phyloP scores from a whole-genome alignment of 179 eudicot genomes.

The Carnegiea gigantea region DNA sequence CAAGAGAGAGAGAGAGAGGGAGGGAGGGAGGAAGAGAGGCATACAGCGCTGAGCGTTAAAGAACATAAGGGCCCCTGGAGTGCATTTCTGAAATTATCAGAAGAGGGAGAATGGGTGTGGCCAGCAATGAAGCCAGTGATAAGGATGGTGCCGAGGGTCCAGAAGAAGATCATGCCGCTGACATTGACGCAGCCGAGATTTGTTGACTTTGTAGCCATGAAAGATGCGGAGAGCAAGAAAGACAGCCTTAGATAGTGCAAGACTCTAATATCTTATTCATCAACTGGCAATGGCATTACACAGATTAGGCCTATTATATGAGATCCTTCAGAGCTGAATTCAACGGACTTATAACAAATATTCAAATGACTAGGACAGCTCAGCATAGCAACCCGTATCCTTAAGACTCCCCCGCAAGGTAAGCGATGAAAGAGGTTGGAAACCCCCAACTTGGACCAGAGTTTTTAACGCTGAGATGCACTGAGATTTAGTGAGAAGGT shows the following conservation, averaged over 20 bases:
- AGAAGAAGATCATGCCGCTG: slow-evolving; percentile 62
- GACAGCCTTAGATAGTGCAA: background rate
- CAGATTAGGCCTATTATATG: background rate
- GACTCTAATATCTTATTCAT: background rate
- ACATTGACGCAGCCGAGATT: slow-evolving; percentile 80
- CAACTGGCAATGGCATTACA: background rate
- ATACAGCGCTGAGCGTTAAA: slow-evolving; percentile 91
- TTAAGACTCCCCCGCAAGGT: background rate
- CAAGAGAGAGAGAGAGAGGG: background rate
- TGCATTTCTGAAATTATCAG: slow-evolving; percentile 80
- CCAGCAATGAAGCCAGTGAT: slow-evolving; percentile 57
- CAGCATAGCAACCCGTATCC: background rate
- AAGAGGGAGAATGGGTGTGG: slow-evolving; percentile 48
- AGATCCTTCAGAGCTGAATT: background rate
- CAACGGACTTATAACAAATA: background rate
- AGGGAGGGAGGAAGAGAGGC: slow-evolving; percentile 2
- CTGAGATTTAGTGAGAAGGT: no score
- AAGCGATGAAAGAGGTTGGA: slow-evolving; percentile 1
- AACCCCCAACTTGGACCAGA: background rate
- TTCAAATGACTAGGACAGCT: background rate
- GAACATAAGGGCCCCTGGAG: slow-evolving; percentile 82
- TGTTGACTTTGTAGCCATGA: slow-evolving; percentile 26
- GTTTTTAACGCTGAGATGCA: background rate
- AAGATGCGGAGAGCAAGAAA: background rate
- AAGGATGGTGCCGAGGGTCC: slow-evolving; percentile 60